These are phyloP conservation scores for Poronia punctata DNA, from an alignment of 495 filamentous ascomycete species.

Conservation along the genomic window DNA sequence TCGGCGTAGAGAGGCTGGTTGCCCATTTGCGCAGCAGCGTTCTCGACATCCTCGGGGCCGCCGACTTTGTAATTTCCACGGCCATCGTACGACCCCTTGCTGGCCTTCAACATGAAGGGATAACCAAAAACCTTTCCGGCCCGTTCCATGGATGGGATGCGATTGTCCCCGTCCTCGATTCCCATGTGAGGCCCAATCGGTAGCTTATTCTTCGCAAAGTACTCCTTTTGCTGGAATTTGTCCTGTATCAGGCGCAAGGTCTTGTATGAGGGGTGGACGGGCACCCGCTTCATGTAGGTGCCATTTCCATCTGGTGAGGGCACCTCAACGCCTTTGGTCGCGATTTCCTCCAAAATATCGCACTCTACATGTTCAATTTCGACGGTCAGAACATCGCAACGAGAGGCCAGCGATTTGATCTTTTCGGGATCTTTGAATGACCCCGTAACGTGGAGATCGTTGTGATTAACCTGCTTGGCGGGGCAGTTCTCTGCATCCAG, in stretches of 20 bases:
- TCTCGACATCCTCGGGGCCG: slow-evolving; percentile 58
- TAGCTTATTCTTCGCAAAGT: slow-evolving; percentile 59
- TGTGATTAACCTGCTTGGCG: slow-evolving; percentile 84
- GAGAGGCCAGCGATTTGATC: slow-evolving; percentile 67
- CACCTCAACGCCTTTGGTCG: slow-evolving; percentile 49
- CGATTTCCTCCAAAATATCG: slow-evolving; percentile 78
- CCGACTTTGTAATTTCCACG: slow-evolving; percentile 80
- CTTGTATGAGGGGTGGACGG: slow-evolving; percentile 81
- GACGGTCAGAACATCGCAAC: slow-evolving; percentile 83
- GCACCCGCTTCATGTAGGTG: slow-evolving; percentile 34
- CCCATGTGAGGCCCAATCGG: slow-evolving; percentile 63
- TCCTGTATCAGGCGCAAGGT: slow-evolving; percentile 92
- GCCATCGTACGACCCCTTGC: slow-evolving; percentile 91
- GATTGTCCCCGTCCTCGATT: slow-evolving; percentile 42
- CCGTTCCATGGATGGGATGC: slow-evolving; percentile 52
- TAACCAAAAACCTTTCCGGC: slow-evolving; percentile 64
- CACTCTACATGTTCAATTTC: slow-evolving; percentile 98
- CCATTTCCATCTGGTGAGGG: slow-evolving; percentile 31
- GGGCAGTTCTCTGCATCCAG: slow-evolving; percentile 75
- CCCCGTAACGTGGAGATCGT: slow-evolving; percentile 66
- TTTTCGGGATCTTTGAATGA: slow-evolving; percentile 76
- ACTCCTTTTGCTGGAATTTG: slow-evolving; percentile 88
- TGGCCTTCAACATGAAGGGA: slow-evolving; percentile 91
- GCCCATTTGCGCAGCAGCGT: slow-evolving; percentile 61
- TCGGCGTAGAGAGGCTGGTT: slow-evolving; percentile 78